Evolutionary conservation across 768 basidiomycete genomes (phyloP).

Genomic region (Heimioporus sp.): DNA sequence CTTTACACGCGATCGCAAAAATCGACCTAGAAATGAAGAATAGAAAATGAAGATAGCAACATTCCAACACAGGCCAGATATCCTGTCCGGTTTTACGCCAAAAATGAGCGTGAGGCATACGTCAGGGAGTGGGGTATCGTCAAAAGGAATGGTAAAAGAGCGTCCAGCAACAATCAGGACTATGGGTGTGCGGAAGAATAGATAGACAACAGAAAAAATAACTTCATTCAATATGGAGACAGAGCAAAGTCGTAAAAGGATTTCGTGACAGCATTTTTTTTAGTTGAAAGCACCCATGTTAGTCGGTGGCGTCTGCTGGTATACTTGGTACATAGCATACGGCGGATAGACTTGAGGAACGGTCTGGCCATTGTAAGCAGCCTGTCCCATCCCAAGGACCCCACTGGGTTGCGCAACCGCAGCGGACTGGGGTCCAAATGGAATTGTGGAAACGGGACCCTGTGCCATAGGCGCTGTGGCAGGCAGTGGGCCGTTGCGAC

Average conservation of each 20-base stretch:
- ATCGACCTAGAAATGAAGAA: conserved; percentile 32
- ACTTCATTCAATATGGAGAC: conserved; percentile 29
- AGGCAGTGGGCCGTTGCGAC: conserved; percentile 40
- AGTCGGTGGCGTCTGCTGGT: conserved; percentile 74
- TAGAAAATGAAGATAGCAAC: conserved; percentile 30
- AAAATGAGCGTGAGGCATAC: conserved; percentile 22
- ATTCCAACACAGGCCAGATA: conserved; percentile 30
- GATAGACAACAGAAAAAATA: conserved; percentile 34
- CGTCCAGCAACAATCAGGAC: conserved; percentile 26
- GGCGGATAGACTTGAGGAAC: conserved; percentile 70
- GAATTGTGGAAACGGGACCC: conserved; percentile 33
- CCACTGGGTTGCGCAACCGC: conserved; percentile 53
- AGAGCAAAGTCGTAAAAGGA: conserved; percentile 42
- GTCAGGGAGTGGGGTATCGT: conserved; percentile 28
- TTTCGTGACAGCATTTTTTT: conserved; percentile 33
- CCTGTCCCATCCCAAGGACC: conserved; percentile 63
- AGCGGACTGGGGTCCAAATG: conserved; percentile 63
- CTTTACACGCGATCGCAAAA: conserved; percentile 36
- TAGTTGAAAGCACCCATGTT: conserved; percentile 75
- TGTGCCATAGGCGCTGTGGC: conserved; percentile 33
- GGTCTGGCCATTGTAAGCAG: conserved; percentile 60
- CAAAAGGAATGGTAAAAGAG: conserved; percentile 23
- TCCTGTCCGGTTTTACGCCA: conserved; percentile 22
- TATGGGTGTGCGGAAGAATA: conserved; percentile 25
- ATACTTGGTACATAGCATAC: conserved; percentile 78